Percentiles rank a stretch among this genome's conserved stretches.
Conservation (phyloP, 169 alveolate species). For the Plasmodium gonderi region DNA sequence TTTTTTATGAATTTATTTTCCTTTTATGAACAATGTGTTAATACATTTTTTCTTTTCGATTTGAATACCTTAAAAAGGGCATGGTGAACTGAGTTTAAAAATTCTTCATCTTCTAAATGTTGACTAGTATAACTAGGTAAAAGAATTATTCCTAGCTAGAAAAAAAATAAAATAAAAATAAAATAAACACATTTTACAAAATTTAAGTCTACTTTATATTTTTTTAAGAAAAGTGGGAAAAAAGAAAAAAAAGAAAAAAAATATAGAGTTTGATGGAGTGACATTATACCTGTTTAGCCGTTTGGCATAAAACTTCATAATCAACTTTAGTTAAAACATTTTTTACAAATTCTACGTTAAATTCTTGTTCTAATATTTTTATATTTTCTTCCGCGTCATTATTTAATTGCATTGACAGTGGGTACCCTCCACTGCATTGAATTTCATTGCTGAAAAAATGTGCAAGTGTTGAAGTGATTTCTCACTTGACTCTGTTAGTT, state of each 20-base stretch:
- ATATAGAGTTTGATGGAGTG: background rate
- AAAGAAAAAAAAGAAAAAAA: background rate
- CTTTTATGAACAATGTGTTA: background rate
- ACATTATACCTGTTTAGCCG: conserved; percentile 83
- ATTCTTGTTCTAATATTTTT: conserved; percentile 78
- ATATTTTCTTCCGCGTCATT: conserved; percentile 65
- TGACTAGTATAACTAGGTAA: conserved; percentile 75
- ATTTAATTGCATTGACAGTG: conserved; percentile 73
- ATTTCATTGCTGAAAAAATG: conserved; percentile 77
- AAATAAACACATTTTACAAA: background rate
- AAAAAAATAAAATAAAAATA: background rate
- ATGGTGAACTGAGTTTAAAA: conserved; percentile 80
- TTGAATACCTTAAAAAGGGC: conserved; percentile 80
- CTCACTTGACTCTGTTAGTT: no score
- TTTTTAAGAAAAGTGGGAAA: no score
- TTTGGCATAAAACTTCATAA: conserved; percentile 77
- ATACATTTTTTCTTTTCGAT: background rate
- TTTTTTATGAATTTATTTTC: background rate
- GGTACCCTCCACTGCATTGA: conserved; percentile 83
- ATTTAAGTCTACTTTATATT: no score
- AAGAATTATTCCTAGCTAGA: conserved; percentile 78
- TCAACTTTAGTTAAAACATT: conserved; percentile 83
- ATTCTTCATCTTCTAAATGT: conserved; percentile 79
- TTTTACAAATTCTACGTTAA: conserved; percentile 81
- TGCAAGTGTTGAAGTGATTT: background rate